phyloP scores from a whole-genome alignment of 257 asterid species.

The Solanum rostratum region DNA sequence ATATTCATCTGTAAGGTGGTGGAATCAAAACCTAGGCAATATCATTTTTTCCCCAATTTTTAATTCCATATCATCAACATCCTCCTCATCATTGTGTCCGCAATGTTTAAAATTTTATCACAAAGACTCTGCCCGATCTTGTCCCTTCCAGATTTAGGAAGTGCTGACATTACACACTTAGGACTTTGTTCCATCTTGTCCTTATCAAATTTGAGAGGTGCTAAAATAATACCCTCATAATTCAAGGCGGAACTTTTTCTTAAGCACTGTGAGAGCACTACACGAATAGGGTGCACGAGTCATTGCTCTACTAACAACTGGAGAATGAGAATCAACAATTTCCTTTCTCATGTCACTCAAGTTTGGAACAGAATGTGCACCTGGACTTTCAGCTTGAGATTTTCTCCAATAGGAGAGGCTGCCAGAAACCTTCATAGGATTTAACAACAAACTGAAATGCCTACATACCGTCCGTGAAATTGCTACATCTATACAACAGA shows the following conservation, averaged over 20 bases:
- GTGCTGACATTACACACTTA: neutral
- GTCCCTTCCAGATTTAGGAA: neutral
- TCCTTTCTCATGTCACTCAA: conserved; percentile 75
- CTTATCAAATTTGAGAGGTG: conserved; percentile 32
- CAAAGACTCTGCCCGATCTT: neutral
- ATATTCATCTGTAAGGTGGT: too few species aligned
- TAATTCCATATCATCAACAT: conserved; percentile 33
- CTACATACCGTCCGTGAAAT: neutral
- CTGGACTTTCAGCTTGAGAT: conserved; percentile 64
- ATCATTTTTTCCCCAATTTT: too few species aligned
- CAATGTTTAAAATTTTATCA: conserved; percentile 22
- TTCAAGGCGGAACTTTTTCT: conserved; percentile 43
- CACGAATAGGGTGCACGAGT: conserved; percentile 50
- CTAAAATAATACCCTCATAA: conserved; percentile 31
- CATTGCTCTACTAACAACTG: conserved; percentile 36
- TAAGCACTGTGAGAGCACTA: conserved; percentile 39
- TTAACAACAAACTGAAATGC: conserved; percentile 4
- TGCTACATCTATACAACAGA: neutral
- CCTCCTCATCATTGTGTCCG: conserved; percentile 33
- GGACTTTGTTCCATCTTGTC: conserved; percentile 28
- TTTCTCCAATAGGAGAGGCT: conserved; percentile 40
- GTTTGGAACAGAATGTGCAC: conserved; percentile 78
- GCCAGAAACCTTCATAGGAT: conserved; percentile 36
- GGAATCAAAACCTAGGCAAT: too few species aligned
- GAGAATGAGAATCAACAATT: conserved; percentile 49